Evolutionary conservation across 176 grass and related monocot species (phyloP).

Genomic region (Eragrostis curvula): DNA sequence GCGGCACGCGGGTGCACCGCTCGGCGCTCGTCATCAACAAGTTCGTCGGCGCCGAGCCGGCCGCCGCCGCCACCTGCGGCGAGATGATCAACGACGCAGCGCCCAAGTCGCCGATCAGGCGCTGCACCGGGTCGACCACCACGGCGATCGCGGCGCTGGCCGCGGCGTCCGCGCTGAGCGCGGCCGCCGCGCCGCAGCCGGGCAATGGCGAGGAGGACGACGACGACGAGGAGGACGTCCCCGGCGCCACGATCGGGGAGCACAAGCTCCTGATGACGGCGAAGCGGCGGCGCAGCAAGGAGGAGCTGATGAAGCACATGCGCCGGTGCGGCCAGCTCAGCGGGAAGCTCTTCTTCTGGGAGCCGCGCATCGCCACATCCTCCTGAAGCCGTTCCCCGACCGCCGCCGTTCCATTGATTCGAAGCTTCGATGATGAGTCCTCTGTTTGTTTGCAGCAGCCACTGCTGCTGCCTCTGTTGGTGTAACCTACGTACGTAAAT

Average conservation of each 20-base stretch:
- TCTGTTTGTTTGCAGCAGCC: constrained; percentile 33
- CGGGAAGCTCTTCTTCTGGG: constrained; percentile 76
- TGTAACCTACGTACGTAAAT: constrained; percentile 42
- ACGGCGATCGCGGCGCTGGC: constrained; percentile 15
- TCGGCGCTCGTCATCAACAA: constrained; percentile 95
- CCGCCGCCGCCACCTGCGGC: neutral
- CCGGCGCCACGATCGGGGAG: constrained; percentile 53
- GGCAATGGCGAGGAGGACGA: constrained; percentile 2
- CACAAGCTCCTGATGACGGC: constrained; percentile 84
- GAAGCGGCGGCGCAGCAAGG: constrained; percentile 62
- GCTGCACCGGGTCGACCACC: constrained; percentile 29
- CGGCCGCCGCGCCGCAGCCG: constrained; percentile 7
- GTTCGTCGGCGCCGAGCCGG: constrained; percentile 80
- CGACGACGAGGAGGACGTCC: constrained; percentile 6
- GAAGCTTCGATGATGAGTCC: neutral
- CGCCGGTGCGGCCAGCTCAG: constrained; percentile 70
- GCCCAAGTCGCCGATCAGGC: neutral
- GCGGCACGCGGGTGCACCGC: constrained; percentile 56
- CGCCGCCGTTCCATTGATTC: constrained; percentile 1
- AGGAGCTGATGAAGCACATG: constrained; percentile 71
- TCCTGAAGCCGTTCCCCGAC: constrained; percentile 19
- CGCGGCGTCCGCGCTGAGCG: constrained; percentile 39
- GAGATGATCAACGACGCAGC: neutral
- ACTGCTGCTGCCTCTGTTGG: neutral
- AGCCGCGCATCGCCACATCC: constrained; percentile 80